Percentiles rank a stretch among this genome's conserved stretches.
These are phyloP conservation scores for Acacia crassicarpa DNA, from an alignment of 306 rosid species.

Conservation along the genomic window DNA sequence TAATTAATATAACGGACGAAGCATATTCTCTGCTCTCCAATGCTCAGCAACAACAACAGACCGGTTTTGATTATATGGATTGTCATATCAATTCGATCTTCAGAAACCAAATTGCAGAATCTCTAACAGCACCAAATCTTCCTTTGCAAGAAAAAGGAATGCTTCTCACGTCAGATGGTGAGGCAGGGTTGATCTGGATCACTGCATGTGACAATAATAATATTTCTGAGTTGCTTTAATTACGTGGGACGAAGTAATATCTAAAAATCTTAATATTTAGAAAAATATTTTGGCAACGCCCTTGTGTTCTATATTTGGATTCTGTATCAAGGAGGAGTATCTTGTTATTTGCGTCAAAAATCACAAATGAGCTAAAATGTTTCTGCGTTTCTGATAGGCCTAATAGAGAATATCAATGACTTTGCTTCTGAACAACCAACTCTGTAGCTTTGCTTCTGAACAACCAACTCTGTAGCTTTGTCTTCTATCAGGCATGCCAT, in stretches of 20 bases:
- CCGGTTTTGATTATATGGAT: not conserved
- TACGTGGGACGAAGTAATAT: not conserved
- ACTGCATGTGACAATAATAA: not conserved
- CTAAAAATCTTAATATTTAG: not conserved
- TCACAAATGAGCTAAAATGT: not conserved
- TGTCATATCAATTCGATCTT: not conserved
- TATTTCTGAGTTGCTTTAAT: not conserved
- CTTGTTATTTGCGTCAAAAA: not conserved
- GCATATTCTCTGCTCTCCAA: not conserved
- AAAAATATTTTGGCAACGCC: not conserved
- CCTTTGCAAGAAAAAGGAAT: not conserved
- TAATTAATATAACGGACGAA: not conserved
- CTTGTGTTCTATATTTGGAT: not conserved
- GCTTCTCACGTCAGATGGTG: not conserved
- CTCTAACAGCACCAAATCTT: not conserved
- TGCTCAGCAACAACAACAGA: not conserved
- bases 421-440: not conserved
- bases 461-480: not conserved
- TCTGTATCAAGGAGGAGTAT: not conserved
- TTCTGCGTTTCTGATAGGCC: not conserved
- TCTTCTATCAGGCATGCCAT: not conserved
- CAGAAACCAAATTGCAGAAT: not conserved
- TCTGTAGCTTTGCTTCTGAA: not conserved
- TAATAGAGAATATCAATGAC: not conserved
- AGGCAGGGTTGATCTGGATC: not conserved